A percentile compares a stretch with the other conserved stretches of the same genome.
Evolutionary conservation across 139 green algal species (phyloP).

Genomic region (Eudorina sp.): DNA sequence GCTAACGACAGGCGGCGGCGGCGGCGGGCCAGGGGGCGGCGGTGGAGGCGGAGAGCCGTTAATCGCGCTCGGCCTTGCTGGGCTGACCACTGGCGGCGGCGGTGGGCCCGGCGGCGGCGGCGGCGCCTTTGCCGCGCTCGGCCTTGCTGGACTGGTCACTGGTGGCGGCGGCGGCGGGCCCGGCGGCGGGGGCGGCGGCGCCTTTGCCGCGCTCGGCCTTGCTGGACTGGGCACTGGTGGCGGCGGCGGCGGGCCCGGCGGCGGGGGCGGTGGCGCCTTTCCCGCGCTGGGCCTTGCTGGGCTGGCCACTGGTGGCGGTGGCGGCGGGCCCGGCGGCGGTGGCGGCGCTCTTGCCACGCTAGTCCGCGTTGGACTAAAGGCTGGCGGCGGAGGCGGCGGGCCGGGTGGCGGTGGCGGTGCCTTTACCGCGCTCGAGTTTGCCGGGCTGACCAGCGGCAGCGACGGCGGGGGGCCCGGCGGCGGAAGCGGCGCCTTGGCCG

Average conservation of each 20-base stretch:
- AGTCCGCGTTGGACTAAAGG: too few species aligned
- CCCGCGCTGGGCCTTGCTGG: neutral
- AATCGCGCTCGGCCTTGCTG: too few species aligned
- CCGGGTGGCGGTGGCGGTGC: neutral
- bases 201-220: neutral
- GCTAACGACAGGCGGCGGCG: neutral
- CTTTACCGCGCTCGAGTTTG: too few species aligned
- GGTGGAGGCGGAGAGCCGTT: neutral
- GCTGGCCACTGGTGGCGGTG: neutral
- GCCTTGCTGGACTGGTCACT: neutral
- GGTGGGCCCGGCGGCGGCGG: neutral
- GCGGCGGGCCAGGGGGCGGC: conserved; percentile 1
- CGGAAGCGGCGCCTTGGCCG: too few species aligned
- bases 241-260: too few species aligned
- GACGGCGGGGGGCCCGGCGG: too few species aligned
- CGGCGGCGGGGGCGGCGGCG: neutral
- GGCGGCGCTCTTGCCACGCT: neutral
- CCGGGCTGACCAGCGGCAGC: too few species aligned
- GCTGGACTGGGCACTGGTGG: neutral
- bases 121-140: neutral
- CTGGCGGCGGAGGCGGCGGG: neutral
- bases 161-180: too few species aligned
- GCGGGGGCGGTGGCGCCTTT: neutral
- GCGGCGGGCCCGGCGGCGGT: too few species aligned
- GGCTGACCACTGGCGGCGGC: neutral